These are phyloP conservation scores for Ogataea paradorogensis DNA, from an alignment of 805 yeast species.

Conservation along the genomic window DNA sequence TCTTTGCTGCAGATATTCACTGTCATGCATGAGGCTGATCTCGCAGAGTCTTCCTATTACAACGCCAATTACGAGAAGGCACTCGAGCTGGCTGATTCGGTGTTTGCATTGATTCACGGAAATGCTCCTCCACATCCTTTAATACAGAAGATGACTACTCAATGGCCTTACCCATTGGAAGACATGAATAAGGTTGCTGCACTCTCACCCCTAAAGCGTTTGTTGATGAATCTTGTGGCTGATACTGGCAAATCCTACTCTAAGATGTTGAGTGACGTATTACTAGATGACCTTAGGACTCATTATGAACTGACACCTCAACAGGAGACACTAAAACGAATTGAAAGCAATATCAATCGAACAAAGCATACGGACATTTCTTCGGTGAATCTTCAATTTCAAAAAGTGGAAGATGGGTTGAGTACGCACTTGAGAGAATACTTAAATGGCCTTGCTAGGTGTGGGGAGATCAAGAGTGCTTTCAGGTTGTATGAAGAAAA, in stretches of 20 bases:
- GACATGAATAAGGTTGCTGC: constrained; percentile 50
- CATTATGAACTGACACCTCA: constrained; percentile 50
- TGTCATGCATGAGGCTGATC: constrained; percentile 43
- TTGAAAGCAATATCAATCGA: constrained; percentile 11
- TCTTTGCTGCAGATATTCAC: constrained; percentile 53
- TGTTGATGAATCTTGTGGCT: constrained; percentile 52
- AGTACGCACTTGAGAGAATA: constrained; percentile 43
- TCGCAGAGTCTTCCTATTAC: constrained; percentile 45
- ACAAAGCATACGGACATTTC: not conserved
- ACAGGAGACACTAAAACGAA: constrained; percentile 42
- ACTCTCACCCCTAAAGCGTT: constrained; percentile 46
- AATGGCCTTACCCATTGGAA: constrained; percentile 45
- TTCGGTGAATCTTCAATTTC: constrained; percentile 5
- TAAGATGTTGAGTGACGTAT: constrained; percentile 49
- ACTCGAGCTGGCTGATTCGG: constrained; percentile 53
- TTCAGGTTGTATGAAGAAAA: constrained; percentile 63
- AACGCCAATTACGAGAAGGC: constrained; percentile 50
- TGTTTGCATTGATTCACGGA: constrained; percentile 60
- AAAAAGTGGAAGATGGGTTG: constrained; percentile 29
- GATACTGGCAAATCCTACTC: constrained; percentile 71
- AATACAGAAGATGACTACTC: constrained; percentile 29
- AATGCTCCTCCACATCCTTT: constrained; percentile 32
- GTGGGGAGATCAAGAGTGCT: constrained; percentile 61
- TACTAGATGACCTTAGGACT: constrained; percentile 58
- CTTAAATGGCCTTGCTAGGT: constrained; percentile 55